Evolutionary conservation across 805 yeast species (phyloP).

Genomic region (Spencermartinsiella europaea): DNA sequence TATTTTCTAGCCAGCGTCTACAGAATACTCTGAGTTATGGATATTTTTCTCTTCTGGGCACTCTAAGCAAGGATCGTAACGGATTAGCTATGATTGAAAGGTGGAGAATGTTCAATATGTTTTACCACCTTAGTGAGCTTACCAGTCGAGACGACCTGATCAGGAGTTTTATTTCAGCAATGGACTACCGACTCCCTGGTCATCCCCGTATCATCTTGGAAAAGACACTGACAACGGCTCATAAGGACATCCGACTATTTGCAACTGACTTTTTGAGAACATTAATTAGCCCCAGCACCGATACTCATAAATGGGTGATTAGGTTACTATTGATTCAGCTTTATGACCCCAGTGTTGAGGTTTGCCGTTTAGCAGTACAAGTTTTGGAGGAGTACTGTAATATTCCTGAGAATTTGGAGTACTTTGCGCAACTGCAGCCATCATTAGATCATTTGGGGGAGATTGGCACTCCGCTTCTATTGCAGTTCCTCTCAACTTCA

Average conservation of each 20-base stretch:
- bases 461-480: constrained; percentile 51
- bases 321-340: constrained; percentile 58
- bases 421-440: constrained; percentile 52
- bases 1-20: constrained; percentile 57
- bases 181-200: constrained; percentile 55
- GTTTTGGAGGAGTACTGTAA: constrained; percentile 50
- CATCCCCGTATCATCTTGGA: constrained; percentile 64
- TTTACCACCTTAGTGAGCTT: constrained; percentile 61
- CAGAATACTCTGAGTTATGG: constrained; percentile 66
- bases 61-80: constrained; percentile 49
- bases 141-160: constrained; percentile 54
- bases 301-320: constrained; percentile 41
- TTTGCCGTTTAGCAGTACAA: constrained; percentile 52
- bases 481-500: constrained; percentile 59
- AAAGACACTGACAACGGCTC: constrained; percentile 57
- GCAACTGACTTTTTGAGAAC: constrained; percentile 52
- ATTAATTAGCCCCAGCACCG: constrained; percentile 30
- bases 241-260: constrained; percentile 45
- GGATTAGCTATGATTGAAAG: constrained; percentile 70
- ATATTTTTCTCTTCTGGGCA: constrained; percentile 74
- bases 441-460: constrained; percentile 49
- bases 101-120: constrained; percentile 80
- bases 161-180: constrained; percentile 50
- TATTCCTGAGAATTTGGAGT: constrained; percentile 40
- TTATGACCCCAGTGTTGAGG: constrained; percentile 57